Base-by-base conservation (phyloP, 2,329 filamentous ascomycete species). In the Fusarium buxicola region DNA sequence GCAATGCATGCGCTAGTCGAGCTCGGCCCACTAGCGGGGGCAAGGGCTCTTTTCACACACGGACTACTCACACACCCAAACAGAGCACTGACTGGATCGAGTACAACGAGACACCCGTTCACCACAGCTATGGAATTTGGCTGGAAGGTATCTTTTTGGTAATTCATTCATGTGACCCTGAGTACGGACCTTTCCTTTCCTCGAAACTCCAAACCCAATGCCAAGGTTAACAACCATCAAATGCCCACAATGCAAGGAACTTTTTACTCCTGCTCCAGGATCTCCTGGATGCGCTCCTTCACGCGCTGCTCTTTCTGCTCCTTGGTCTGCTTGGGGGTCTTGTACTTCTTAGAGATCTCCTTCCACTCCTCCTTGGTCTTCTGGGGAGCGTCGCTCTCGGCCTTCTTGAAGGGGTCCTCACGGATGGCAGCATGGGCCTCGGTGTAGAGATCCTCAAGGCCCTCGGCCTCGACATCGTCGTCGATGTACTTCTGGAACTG, bases 401-500 rank as follows among this genome's bases (percentile, higher is more conserved):
- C 86, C 89, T 97, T 97, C 91, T 97, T 96, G 87, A 91, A 96
- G 76, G 95, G 95, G 81, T 99, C 92, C 85, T 93, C 94, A 70
- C 95, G 94, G 87, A 99, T 99, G 78, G 91, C 90, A 81, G 91
- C 90, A 89, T 99, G 95, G 68, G 94, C 95, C 79, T 97, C 92
- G 64, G 86, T 80, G 88, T 98, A 99, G 73, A 98, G 81, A 77
- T 99, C 95, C 92, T 99, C 95, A 60, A 99, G 88, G 75, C 91
- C 92, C 76, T 97, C 95, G 68, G 95, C 94, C 86, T 98, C 94
- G 70, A 99, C 81, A 74, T 97, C 95, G 78, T 96, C 92, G 70
- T 99, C 94, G 73, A 97, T 91, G 88, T 99, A 99, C 84, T 95
- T 90, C 81, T 89, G 86, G 91, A 99, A 99, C 87, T 99, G 95